These are phyloP conservation scores for Debaryomyces tyrocola DNA, from an alignment of 805 yeast genomes.

Conservation along the genomic window DNA sequence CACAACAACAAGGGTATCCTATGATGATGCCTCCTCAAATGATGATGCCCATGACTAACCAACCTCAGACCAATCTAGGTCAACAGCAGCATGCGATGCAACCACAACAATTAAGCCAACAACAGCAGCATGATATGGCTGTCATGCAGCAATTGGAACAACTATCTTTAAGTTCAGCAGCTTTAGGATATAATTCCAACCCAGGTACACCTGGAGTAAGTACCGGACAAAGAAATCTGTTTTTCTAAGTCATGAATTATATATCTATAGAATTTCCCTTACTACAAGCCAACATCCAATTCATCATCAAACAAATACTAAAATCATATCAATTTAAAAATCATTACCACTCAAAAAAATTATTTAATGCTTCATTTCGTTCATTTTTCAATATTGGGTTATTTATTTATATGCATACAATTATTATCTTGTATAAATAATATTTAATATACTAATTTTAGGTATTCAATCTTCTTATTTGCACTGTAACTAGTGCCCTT, in stretches of 20 bases:
- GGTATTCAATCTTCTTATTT: not conserved
- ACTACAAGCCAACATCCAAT: too few relatives aligned
- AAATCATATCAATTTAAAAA: not conserved
- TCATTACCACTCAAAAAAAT: too few relatives aligned
- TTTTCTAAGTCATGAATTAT: slow-evolving; percentile 12
- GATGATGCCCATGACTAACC: slow-evolving; percentile 3
- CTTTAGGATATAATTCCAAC: slow-evolving; percentile 45
- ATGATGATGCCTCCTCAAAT: slow-evolving; percentile 4
- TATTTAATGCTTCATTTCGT: not conserved
- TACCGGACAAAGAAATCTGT: slow-evolving; percentile 22
- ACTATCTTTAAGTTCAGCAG: slow-evolving; percentile 46
- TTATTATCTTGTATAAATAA: not conserved
- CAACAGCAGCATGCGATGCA: slow-evolving; percentile 3
- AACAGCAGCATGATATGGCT: slow-evolving; percentile 27
- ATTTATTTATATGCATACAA: not conserved
- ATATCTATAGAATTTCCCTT: not conserved
- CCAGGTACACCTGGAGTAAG: slow-evolving; percentile 40
- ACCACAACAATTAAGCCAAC: slow-evolving; percentile 9
- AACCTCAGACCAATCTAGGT: slow-evolving; percentile 1
- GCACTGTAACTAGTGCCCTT: too few relatives aligned
- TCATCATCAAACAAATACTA: not conserved
- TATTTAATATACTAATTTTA: not conserved
- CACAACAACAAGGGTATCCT: slow-evolving; percentile 4
- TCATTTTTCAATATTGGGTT: not conserved
- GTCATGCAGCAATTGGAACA: slow-evolving; percentile 49